Percentiles rank a stretch among this genome's conserved stretches.
These are phyloP conservation scores for Reutealis trisperma DNA, from an alignment of 345 rosid genomes.

Conservation along the genomic window DNA sequence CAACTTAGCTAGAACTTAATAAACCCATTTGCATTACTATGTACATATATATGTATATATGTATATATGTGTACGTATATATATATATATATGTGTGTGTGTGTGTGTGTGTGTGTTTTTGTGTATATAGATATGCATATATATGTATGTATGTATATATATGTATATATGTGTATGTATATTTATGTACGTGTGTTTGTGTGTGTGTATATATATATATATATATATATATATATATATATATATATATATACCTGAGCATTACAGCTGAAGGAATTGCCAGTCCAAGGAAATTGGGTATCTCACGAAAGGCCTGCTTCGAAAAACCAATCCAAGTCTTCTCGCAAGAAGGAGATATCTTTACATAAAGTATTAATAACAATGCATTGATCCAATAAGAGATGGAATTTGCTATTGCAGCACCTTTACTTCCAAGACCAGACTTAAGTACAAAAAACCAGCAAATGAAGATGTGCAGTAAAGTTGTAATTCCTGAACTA, in stretches of 20 bases:
- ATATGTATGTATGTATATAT: too few species aligned
- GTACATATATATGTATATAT: too few species aligned
- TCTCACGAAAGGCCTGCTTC: conserved; percentile 26
- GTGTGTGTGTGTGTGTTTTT: too few species aligned
- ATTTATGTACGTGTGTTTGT: too few species aligned
- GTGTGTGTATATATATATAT: too few species aligned
- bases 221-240: too few species aligned
- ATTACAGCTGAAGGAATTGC: conserved; percentile 52
- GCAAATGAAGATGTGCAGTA: conserved; percentile 42
- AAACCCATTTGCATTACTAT: not conserved
- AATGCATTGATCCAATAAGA: conserved; percentile 44
- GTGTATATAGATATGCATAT: not conserved
- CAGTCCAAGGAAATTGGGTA: conserved; percentile 30
- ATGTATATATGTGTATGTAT: too few species aligned
- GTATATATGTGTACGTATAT: too few species aligned
- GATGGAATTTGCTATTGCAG: conserved; percentile 44
- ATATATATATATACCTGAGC: conserved; percentile 33
- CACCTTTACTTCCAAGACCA: conserved; percentile 52
- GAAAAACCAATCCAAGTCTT: conserved; percentile 43
- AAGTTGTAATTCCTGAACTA: conserved; percentile 42
- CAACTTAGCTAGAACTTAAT: not conserved
- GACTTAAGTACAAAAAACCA: conserved; percentile 47
- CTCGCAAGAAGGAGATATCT: conserved; percentile 36
- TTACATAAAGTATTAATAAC: conserved; percentile 31
- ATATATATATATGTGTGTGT: too few species aligned